A percentile compares a stretch with the other conserved stretches of the same genome.
These are phyloP conservation scores for Colletotrichum cordylinicola DNA, from an alignment of 2,329 filamentous ascomycete genomes.

Conservation along the genomic window DNA sequence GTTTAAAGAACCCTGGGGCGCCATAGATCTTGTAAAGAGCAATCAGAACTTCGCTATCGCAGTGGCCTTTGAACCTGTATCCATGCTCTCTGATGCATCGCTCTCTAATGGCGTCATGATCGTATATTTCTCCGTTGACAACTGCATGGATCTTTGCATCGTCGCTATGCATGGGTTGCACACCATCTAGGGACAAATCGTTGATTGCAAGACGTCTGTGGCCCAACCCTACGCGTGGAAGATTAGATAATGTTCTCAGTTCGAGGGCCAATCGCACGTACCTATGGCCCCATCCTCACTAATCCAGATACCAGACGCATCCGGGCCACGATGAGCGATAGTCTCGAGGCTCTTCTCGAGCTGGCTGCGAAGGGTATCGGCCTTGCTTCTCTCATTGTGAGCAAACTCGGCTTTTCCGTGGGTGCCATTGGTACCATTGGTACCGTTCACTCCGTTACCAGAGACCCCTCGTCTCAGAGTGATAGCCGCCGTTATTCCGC, in stretches of 20 bases:
- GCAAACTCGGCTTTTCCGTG: background rate
- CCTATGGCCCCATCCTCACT: background rate
- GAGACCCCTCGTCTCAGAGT: background rate
- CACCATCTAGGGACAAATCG: constrained; percentile 50
- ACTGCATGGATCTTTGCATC: constrained; percentile 52
- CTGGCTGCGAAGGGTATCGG: background rate
- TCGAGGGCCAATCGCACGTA: background rate
- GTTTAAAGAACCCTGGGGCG: constrained; percentile 33
- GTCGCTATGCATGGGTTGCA: constrained; percentile 49
- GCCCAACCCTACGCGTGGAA: constrained; percentile 36
- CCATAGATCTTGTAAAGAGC: constrained; percentile 58
- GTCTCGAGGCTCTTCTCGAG: constrained; percentile 3
- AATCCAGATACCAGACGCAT: constrained; percentile 34
- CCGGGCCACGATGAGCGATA: constrained; percentile 35
- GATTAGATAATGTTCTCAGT: background rate
- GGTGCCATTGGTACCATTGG: background rate
- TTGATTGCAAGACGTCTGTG: constrained; percentile 59
- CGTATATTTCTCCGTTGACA: constrained; percentile 65
- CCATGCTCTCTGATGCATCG: constrained; percentile 34
- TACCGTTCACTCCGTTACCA: background rate
- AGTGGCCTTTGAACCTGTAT: constrained; percentile 50
- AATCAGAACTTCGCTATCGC: constrained; percentile 58
- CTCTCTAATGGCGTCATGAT: constrained; percentile 50
- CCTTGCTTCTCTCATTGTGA: background rate
- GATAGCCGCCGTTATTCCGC: constrained; percentile 13